Evolutionary conservation across 768 basidiomycete species (phyloP), one percentile per base, ranked within the genome.

Genomic region (Tubosaeta sp.): DNA sequence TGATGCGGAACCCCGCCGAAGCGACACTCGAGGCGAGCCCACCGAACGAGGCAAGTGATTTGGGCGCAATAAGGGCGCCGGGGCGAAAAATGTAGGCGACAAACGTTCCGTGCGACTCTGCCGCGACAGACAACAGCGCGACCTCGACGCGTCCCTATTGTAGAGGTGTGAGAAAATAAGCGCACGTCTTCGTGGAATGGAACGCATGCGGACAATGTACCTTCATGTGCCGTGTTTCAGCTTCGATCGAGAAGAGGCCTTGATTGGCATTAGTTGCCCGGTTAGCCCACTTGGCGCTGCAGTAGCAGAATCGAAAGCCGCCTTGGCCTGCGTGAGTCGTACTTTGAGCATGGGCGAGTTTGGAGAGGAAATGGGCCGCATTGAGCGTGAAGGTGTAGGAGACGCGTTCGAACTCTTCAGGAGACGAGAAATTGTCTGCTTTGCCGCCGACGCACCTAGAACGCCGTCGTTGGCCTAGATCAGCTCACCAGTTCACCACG

Each of bases 231-330:
- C 63, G 53, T n/a, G 46, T 44, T 34, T 54, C 36, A 1, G 58
- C 50, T 27, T 65, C 64, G 10, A 49, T 57, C 34, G 52, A 46
- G 39, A 60, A 58, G 35, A 56, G 19, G 9, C 51, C 47, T 11
- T 34, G 45, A 12, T 54, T 34, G 4, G 63, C 55, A 5, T 49
- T 58, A 1, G 54, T 48, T 0, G 54, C 21, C 31, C 63, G 54
- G 27, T 58, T 56, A 3, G 60, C 61, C 55, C 58, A 49, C 24
- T 65, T 65, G 40, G 39, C 35, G 46, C 64, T 65, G 51, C 57
- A 65, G 46, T 65, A 65, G 49, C 63, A 65, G 48, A 65, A 65
- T 29, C 61, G 56, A 38, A 65, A 54, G 12, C 30, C 53, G 35
- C n/a, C 39, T 10, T 40, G 39, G 52, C 3, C 12, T 10, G 25